Evolutionary conservation across 1,139 yeast genomes (phyloP).

Genomic region (Pichia kudriavzevii): DNA sequence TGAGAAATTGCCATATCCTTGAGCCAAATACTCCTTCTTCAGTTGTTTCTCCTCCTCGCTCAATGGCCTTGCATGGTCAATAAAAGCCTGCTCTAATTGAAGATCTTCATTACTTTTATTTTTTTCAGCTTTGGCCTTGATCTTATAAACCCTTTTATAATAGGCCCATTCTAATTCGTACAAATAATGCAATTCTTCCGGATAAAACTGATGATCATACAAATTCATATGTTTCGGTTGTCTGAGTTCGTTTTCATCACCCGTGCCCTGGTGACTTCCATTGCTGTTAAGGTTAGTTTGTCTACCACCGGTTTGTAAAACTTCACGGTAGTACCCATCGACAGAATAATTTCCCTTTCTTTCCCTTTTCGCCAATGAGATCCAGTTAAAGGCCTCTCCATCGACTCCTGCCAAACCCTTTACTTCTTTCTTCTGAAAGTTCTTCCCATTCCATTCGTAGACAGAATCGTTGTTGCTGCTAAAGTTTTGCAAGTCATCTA

Average conservation of each 20-base stretch:
- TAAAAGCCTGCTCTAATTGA: conserved; percentile 51
- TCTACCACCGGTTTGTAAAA: conserved; percentile 59
- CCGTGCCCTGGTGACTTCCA: conserved; percentile 14
- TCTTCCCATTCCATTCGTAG: conserved; percentile 82
- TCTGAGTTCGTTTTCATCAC: conserved; percentile 38
- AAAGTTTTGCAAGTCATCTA: conserved; percentile 72
- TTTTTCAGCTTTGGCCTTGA: conserved; percentile 37
- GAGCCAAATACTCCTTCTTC: conserved; percentile 45
- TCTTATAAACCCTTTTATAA: conserved; percentile 46
- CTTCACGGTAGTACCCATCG: conserved; percentile 75
- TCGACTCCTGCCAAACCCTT: conserved; percentile 28
- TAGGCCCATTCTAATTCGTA: conserved; percentile 60
- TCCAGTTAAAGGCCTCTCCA: conserved; percentile 42
- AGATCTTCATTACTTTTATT: conserved; percentile 46
- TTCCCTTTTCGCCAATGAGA: conserved; percentile 71
- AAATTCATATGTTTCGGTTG: conserved; percentile 64
- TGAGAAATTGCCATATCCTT: conserved; percentile 64
- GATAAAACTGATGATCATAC: conserved; percentile 69
- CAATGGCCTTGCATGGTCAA: conserved; percentile 55
- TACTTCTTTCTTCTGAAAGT: conserved; percentile 59
- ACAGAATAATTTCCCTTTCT: conserved; percentile 64
- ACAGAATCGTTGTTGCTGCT: conserved; percentile 50
- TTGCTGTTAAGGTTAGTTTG: conserved; percentile 3
- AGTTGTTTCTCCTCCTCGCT: conserved; percentile 59
- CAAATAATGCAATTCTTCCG: conserved; percentile 51